These are phyloP conservation scores for Alternaria sp. DNA, from an alignment of 2,329 filamentous ascomycete species.

Conservation along the genomic window DNA sequence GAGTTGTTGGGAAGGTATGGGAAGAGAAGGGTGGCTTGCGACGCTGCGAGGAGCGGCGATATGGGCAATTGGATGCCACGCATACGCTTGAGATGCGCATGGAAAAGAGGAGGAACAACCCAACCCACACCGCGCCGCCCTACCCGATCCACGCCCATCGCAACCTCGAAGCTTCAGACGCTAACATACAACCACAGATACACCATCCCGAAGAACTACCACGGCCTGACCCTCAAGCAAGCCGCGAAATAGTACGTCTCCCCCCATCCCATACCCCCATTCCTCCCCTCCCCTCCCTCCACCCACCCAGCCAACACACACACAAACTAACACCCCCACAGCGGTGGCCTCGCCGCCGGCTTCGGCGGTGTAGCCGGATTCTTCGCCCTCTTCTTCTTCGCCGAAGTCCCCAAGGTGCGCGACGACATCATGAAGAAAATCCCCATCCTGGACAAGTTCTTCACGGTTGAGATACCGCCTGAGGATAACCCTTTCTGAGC, in stretches of 20 bases:
- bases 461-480: constrained; percentile 63
- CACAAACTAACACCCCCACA: constrained; percentile 3
- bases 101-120: background rate
- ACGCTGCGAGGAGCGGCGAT: background rate
- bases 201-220: constrained; percentile 56
- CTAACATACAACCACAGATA: constrained; percentile 53
- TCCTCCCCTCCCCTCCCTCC: too few species aligned
- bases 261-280: background rate
- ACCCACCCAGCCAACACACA: background rate
- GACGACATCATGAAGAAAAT: constrained; percentile 68
- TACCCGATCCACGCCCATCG: background rate
- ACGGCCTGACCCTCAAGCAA: constrained; percentile 55
- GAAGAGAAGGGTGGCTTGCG: background rate
- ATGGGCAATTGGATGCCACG: background rate
- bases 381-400: constrained; percentile 69
- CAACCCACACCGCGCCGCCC: background rate
- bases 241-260: constrained; percentile 56
- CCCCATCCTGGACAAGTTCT: constrained; percentile 64
- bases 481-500: constrained; percentile 67
- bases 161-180: background rate
- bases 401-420: constrained; percentile 67
- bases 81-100: background rate
- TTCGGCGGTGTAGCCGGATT: constrained; percentile 65
- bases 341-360: constrained; percentile 55
- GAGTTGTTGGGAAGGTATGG: background rate